Evolutionary conservation across 208 protist species (phyloP).

Genomic region (Trypanosoma cruzi): DNA sequence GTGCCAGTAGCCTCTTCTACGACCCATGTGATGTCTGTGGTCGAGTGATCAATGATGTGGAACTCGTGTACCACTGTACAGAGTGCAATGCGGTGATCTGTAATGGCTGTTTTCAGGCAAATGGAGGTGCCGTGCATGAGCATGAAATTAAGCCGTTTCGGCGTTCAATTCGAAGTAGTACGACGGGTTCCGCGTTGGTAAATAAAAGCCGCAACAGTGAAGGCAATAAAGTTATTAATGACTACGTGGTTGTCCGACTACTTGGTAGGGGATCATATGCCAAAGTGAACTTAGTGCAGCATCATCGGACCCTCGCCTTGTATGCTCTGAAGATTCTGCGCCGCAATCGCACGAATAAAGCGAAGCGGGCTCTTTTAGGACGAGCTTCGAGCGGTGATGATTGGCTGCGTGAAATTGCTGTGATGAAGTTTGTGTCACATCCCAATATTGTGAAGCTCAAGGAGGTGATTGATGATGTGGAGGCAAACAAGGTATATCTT

Average conservation of each 20-base stretch:
- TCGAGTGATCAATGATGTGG: constrained; percentile 63
- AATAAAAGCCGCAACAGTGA: constrained; percentile 64
- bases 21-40: constrained; percentile 62
- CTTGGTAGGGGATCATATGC: constrained; percentile 83
- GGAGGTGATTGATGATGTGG: constrained; percentile 96
- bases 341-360: constrained; percentile 25
- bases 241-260: constrained; percentile 83
- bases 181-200: constrained; percentile 43
- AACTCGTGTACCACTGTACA: constrained; percentile 73
- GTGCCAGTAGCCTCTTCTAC: constrained; percentile 71
- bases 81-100: constrained; percentile 75
- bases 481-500: constrained; percentile 90
- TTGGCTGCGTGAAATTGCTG: constrained; percentile 93
- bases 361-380: constrained; percentile 8
- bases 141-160: constrained; percentile 66
- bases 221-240: constrained; percentile 92
- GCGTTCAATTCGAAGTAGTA: constrained; percentile 38
- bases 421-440: constrained; percentile 97
- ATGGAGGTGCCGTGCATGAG: constrained; percentile 34
- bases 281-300: constrained; percentile 90
- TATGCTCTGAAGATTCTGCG: constrained; percentile 87
- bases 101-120: constrained; percentile 41
- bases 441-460: constrained; percentile 94
- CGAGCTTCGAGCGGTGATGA: constrained; percentile 35
- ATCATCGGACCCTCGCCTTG: constrained; percentile 62